Base-by-base conservation (phyloP, 805 yeast genomes). In the Candida chauliodis region DNA sequence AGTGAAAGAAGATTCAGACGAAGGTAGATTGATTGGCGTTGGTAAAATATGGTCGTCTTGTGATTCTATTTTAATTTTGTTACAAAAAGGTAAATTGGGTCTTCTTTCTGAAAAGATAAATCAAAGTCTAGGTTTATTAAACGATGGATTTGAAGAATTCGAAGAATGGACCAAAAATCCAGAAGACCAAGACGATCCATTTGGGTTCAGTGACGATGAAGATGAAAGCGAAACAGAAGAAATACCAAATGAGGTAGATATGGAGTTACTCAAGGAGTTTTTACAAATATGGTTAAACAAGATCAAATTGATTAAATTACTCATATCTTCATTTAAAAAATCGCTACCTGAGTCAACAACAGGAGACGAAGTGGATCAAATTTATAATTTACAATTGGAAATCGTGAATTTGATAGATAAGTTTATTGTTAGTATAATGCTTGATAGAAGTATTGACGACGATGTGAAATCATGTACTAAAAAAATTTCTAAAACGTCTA, bases 31-130 rank as follows among this genome's bases (percentile, higher is more conserved):
- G 21, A 59, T 77, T 1, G 65, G 77, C 0, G 75, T 84, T 15
- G 93, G 89, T 11, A 73, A 74, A 51, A 65, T 85, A 3, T 86
- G 95, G 95, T 69, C 77, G n/a, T 56, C 64, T 23, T 81, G 89
- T 53, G 84, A 79, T 40, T 49, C 52, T 0, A 36, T 84, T 7
- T 55, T 59, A 8, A 54, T 58, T 7, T 51, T 75, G 14, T 49
- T 75, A 4, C 59, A 63, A 15, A 59, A 55, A 17, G 88, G 88
- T 0, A 72, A 76, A 34, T 44, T 77, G 13, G 83, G 79, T 2
- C 50, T 79, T 2, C 58, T 84, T 37, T 73, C 72, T 24, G 48
- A 49, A 21, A 73, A 71, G 38, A 58, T 83, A 3, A 65, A 61
- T 40, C 63, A 63, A 36, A 66, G 73, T 8, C 60, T 73, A 18